A percentile compares a stretch with the other conserved stretches of the same genome.
Conservation (phyloP, 305 asterid species). For the Fraxinus sp. region DNA sequence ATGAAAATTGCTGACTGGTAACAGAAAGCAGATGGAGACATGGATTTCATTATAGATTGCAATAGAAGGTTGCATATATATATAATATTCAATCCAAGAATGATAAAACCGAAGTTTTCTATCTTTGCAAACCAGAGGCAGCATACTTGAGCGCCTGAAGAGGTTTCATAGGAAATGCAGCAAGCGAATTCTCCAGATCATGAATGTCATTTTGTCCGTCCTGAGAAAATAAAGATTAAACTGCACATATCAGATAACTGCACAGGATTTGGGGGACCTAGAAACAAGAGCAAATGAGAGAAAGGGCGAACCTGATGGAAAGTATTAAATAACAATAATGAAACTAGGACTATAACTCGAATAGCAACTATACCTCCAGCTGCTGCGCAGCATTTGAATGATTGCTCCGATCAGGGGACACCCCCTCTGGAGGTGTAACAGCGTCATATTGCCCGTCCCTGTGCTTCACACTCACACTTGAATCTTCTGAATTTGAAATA, state of each 20-base stretch:
- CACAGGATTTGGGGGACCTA: background rate
- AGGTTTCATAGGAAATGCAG: conserved; percentile 86
- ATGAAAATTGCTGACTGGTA: background rate
- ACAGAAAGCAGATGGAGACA: background rate
- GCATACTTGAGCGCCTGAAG: conserved; percentile 86
- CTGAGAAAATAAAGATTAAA: conserved; percentile 36
- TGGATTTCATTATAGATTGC: background rate
- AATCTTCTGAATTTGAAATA: conserved; percentile 51
- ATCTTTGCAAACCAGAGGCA: background rate
- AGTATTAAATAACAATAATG: background rate
- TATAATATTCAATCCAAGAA: background rate
- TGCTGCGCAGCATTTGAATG: conserved; percentile 39
- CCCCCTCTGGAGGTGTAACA: conserved; percentile 43
- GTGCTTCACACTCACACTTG: conserved; percentile 42
- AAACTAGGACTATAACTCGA: background rate
- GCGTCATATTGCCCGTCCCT: conserved; percentile 39
- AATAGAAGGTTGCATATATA: background rate
- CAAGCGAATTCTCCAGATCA: conserved; percentile 69
- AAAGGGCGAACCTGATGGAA: background rate
- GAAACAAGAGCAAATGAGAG: conserved; percentile 13
- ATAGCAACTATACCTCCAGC: conserved; percentile 44
- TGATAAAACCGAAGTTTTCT: background rate
- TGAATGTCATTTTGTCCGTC: conserved; percentile 57
- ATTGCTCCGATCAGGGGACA: conserved; percentile 37
- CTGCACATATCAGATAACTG: conserved; percentile 17